Base-by-base conservation (phyloP, 306 rosid species). In the Prosopis cineraria region DNA sequence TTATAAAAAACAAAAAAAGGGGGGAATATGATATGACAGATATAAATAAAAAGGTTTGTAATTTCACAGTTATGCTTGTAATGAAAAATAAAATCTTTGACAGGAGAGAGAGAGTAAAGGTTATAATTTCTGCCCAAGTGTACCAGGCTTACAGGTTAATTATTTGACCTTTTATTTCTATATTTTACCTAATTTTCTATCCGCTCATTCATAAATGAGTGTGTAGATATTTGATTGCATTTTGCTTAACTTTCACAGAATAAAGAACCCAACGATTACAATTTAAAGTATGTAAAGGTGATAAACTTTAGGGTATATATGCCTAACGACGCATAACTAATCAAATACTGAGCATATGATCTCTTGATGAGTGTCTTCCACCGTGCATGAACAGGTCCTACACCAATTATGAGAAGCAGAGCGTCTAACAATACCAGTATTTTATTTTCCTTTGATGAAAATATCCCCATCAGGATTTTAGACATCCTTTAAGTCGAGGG, bases 401-500 rank as follows among this genome's bases (percentile, higher is more conserved):
- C 72, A 17, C 72, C 53, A 41, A 10, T 24, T 20, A 11, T 0
- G 0, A 39, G 44, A 73, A 29, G 9, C 53, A 17, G 62, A 56
- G 33, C 12, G 25, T 56, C 13, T 56, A 10, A 7, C 5, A 24
- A 19, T 20, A 55, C 62, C 10, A 39, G 6, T 39, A 40, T 10
- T 24, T 24, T 24, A 10, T 24, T 20, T 6, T 9, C 10, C 30
- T 22, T 24, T 9, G 63, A 25, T 24, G 30, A 12, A 55, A 24
- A 55, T 22, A 22, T 55, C 63, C 17, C 14, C 52, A 68, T 44
- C 36, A 50, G 40, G 52, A 43, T 43, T 70, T 41, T n/a, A 4
- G 67, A 62, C n/a, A 33, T 63, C 6, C 45, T 65, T 58, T 80
- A 19, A 48, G 55, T 48, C 56, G 41, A 43, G 50, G 75, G 60